phyloP scores from a whole-genome alignment of 169 alveolate species.

The Eimeria sp. region DNA sequence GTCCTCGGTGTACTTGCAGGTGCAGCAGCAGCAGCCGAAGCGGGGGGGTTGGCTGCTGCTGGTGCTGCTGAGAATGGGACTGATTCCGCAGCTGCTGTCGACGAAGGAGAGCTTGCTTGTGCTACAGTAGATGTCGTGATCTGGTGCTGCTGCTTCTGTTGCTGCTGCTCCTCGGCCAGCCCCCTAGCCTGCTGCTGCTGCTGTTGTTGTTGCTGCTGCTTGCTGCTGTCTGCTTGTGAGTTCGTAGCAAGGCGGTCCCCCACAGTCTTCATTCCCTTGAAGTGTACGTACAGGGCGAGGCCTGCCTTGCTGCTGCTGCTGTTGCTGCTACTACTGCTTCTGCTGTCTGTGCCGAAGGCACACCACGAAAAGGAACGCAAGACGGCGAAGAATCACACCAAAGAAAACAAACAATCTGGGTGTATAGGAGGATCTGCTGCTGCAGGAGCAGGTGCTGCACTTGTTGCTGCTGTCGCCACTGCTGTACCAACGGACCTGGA shows the following conservation, averaged over 20 bases:
- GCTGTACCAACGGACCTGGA: not conserved
- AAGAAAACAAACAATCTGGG: not conserved
- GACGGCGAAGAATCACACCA: not conserved
- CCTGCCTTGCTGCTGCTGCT: not conserved
- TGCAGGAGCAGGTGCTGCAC: not conserved
- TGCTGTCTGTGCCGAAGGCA: not conserved
- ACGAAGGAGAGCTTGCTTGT: not conserved
- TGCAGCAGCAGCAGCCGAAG: slow-evolving; percentile 14
- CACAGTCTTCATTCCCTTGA: not conserved
- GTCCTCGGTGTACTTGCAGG: slow-evolving; percentile 1
- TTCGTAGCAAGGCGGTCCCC: not conserved
- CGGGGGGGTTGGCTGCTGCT: not conserved
- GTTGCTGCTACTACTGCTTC: not conserved
- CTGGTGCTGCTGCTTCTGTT: not conserved
- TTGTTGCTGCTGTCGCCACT: not conserved
- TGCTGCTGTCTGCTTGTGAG: not conserved
- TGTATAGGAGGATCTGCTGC: not conserved
- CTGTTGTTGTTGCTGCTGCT: not conserved
- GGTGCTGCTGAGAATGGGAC: not conserved
- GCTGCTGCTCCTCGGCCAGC: slow-evolving; percentile 13
- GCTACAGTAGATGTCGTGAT: not conserved
- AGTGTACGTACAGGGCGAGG: too few relatives aligned
- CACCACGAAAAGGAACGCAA: not conserved
- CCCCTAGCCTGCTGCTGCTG: slow-evolving; percentile 15
- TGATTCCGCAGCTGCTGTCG: not conserved